These are phyloP conservation scores for Huntiella decipiens DNA, from an alignment of 2,329 filamentous ascomycete genomes.

Conservation along the genomic window DNA sequence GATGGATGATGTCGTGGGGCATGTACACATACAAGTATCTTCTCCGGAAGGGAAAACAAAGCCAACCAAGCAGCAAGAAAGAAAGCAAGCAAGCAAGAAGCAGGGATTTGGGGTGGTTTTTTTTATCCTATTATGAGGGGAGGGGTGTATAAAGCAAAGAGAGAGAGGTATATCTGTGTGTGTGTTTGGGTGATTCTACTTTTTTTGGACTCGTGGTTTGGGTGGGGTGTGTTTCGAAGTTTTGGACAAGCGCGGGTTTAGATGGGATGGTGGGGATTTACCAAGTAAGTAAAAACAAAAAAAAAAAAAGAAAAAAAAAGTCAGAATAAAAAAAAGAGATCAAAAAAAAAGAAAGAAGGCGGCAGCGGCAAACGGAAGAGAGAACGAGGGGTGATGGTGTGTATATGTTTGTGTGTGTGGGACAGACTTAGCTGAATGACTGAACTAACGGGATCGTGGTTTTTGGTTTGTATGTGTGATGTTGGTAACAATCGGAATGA, in stretches of 20 bases:
- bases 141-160: neutral
- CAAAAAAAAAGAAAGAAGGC: neutral
- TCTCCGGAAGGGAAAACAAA: no score
- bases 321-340: neutral
- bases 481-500: no score
- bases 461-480: no score
- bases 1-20: no score
- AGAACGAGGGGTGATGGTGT: neutral
- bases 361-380: neutral
- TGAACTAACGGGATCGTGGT: no score
- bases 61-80: no score
- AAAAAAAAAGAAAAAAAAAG: neutral
- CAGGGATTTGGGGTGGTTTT: no score
- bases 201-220: neutral
- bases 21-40: no score
- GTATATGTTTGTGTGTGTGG: no score
- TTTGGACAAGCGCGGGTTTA: neutral
- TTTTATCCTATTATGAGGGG: constrained; percentile 17
- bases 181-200: neutral
- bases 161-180: neutral
- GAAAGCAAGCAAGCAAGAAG: no score
- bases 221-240: constrained; percentile 1
- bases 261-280: neutral
- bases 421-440: no score
- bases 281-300: neutral